Base-by-base conservation (phyloP, 2,329 filamentous ascomycete species). In the Thelonectria olida region DNA sequence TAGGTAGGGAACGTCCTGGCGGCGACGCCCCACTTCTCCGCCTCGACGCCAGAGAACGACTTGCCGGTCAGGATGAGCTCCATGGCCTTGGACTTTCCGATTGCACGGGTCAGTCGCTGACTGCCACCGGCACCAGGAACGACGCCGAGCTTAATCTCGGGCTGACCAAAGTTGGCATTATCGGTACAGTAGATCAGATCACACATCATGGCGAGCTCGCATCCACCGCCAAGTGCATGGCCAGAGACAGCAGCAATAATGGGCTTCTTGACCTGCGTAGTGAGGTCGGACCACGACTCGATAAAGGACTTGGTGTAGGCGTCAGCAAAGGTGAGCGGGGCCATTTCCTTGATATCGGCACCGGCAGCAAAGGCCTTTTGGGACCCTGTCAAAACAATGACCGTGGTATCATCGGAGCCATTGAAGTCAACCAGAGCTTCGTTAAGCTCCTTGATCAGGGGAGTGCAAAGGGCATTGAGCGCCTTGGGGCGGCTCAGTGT, bases 281-380 rank as follows among this genome's bases (percentile, higher is more conserved):
- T 91, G 47, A 97, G 87, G 65, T 91, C 85, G 6, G 93, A 97
- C 96, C 96, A 99, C 9, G 89, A 89, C 76, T 97, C 93, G 78
- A 99, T 98, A 79, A 99, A 99, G 75, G 96, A 92, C 68, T 83
- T 88, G 48, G 88, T 91, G 82, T 97, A 98, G 38, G 96, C 95
- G 67, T 90, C 83, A 65, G 92, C 87, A 80, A 99, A 99, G 56
- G 90, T 94, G 38, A 97, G 88, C 62, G 93, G 90, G 27, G 93
- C 92, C 96, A 99, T 99, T 80, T 99, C 96, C 80, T 98, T 98
- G 83, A 99, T 99, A 79, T 99, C 96, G 63, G 96, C 96, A 52
- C 96, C 96, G 44, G 96, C 95, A 27, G 95, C 95, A 75, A 97
- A 99, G 41, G 95, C 94, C 78, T 90, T 93, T 67, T 93, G 84